A percentile compares a stretch with the other conserved stretches of the same genome.
phyloP scores from a whole-genome alignment of 192 early-diverging fungal species.

The Backusella tarrabulga region DNA sequence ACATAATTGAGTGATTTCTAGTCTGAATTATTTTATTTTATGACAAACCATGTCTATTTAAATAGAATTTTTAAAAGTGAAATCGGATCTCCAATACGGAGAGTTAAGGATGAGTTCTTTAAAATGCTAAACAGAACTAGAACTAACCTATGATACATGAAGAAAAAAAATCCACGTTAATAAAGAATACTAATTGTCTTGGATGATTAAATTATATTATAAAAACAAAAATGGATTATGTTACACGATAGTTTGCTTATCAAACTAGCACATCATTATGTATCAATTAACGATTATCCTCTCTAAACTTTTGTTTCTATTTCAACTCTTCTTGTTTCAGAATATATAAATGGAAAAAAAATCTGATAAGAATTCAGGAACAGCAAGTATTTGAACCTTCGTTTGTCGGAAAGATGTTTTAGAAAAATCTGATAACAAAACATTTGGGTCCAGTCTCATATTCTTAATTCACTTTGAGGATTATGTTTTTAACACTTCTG shows the following conservation, averaged over 20 bases:
- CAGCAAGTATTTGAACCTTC: background rate
- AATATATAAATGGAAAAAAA: background rate
- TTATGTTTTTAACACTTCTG: background rate
- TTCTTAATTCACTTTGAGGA: background rate
- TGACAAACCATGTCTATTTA: background rate
- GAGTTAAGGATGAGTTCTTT: background rate
- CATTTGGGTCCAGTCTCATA: background rate
- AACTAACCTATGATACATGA: background rate
- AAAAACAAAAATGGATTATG: background rate
- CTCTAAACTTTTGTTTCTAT: background rate
- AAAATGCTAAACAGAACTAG: background rate
- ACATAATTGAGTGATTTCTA: background rate
- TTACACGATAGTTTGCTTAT: background rate
- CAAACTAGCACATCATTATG: background rate
- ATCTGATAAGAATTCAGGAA: slow-evolving; percentile 2
- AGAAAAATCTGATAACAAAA: background rate
- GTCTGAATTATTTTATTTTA: background rate
- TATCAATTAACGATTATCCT: background rate
- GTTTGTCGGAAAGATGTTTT: background rate
- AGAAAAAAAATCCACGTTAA: background rate
- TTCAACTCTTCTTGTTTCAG: background rate
- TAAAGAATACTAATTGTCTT: too few relatives aligned
- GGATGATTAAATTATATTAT: too few relatives aligned
- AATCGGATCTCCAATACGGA: background rate
- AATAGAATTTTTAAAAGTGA: background rate